Conservation (phyloP, 306 rosid genomes). For the Dalbergia oliveri region DNA sequence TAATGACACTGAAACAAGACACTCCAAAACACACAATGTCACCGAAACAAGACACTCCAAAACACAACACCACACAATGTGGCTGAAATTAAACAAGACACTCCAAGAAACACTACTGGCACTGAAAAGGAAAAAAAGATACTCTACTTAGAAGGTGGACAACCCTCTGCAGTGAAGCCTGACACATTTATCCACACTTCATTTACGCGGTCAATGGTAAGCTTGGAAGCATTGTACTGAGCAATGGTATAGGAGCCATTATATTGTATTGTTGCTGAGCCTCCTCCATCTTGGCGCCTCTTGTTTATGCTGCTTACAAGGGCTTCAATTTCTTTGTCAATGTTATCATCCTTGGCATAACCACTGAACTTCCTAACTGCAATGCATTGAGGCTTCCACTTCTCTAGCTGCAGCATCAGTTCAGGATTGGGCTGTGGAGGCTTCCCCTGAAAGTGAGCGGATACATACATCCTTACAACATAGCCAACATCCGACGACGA, state of each 20-base stretch:
- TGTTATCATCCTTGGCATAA: constrained; percentile 70
- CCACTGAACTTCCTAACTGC: constrained; percentile 76
- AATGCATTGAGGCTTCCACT: constrained; percentile 66
- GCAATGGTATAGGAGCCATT: constrained; percentile 64
- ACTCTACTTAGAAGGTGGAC: constrained; percentile 37
- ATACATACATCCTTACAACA: constrained; percentile 57
- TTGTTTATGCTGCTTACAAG: constrained; percentile 60
- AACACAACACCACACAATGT: neutral
- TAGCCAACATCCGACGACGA: constrained; percentile 45
- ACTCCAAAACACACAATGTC: neutral
- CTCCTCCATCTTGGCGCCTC: constrained; percentile 17
- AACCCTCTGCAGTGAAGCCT: constrained; percentile 45
- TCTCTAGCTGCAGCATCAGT: constrained; percentile 60
- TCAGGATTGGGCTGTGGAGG: constrained; percentile 67
- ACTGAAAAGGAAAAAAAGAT: neutral
- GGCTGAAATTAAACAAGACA: neutral
- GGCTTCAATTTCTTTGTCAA: constrained; percentile 57
- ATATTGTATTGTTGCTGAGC: constrained; percentile 43
- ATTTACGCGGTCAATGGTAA: constrained; percentile 59
- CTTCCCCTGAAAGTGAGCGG: constrained; percentile 46
- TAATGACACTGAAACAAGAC: neutral
- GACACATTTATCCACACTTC: constrained; percentile 76
- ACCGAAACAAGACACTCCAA: neutral
- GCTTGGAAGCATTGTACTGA: constrained; percentile 67
- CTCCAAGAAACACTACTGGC: neutral